Base-by-base conservation (phyloP, 257 asterid species). In the Eustoma russellianum region DNA sequence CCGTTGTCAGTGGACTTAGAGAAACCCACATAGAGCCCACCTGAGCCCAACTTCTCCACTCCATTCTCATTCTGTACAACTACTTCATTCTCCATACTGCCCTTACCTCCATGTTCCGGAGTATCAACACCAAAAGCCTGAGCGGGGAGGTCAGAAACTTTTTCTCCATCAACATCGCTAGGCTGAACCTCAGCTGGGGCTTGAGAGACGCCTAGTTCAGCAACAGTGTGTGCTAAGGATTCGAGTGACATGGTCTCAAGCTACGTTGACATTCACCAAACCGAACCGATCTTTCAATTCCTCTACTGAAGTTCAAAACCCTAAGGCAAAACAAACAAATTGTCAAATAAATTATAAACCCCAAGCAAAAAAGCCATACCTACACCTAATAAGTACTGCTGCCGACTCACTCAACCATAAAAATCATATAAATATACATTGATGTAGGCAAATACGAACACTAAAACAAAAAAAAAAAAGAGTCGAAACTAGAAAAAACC, bases 211-310 rank as follows among this genome's bases (percentile, higher is more conserved):
- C 44, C 51, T 14, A 56, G 38, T 12, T 43, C 57, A 16, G 44
- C 12, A 4, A 60, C 58, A 51, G 57, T 57, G 17, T 59, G 56
- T 1, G 65, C 50, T 41, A 50, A 50, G 65, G 65, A 28, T 50
- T 45, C 24, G 9, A 59, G 65, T 34, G 41, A 28, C 1, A 56
- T 48, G 9, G 34, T 43, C 11, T 60, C 52, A 4, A 41, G 17
- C 24, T 43, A 16, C 2, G 33, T 43, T 7, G 15, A 45, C 65
- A 60, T 40, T 6, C 52, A 9, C n/a, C 9, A 13, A 41, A 51
- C 57, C 6, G 24, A 41, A 51, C 57, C 6, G 24, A 8, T 10
- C 17, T n/a, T 54, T 41, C 59, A 17, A 19, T 41, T 9, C 24
- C 15, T 17, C 60, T 48, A 16, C 12, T 17, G 50, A 5, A 53